phyloP scores from a whole-genome alignment of 495 filamentous ascomycete genomes.

The Hypoxylon lienhwacheense region DNA sequence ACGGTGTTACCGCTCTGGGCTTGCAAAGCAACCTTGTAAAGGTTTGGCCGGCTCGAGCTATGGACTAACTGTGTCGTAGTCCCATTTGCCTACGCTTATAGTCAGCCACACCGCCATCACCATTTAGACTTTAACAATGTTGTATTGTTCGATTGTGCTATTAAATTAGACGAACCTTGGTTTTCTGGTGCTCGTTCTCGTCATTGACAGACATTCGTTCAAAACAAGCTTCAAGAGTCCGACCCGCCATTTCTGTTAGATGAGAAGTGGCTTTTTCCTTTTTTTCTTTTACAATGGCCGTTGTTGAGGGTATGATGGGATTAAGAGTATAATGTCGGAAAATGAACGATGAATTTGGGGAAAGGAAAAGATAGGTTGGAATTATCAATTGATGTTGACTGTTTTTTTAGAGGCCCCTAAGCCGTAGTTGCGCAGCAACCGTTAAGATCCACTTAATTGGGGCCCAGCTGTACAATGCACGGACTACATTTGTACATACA shows the following conservation, averaged over 20 bases:
- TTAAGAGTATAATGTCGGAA: too few species aligned
- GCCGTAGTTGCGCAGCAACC: too few species aligned
- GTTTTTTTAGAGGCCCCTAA: too few species aligned
- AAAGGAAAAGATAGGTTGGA: too few species aligned
- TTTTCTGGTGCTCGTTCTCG: conserved; percentile 74
- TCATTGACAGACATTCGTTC: conserved; percentile 81
- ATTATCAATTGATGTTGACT: too few species aligned
- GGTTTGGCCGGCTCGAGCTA: conserved; percentile 65
- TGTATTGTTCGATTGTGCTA: too few species aligned
- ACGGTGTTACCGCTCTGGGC: conserved; percentile 60
- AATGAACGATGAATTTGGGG: too few species aligned
- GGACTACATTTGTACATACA: too few species aligned
- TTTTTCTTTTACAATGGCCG: too few species aligned
- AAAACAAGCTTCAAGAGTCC: conserved; percentile 72
- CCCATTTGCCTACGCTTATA: conserved; percentile 48
- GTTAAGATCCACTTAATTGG: too few species aligned
- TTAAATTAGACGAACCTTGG: conserved; percentile 65
- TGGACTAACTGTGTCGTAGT: conserved; percentile 60
- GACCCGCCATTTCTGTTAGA: conserved; percentile 46
- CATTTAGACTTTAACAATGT: neutral
- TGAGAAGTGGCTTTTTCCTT: neutral
- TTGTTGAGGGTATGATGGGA: too few species aligned
- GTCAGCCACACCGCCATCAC: conserved; percentile 31
- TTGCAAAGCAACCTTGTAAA: conserved; percentile 81
- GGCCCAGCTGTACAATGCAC: too few species aligned